Base-by-base conservation (phyloP, 2,329 filamentous ascomycete genomes). In the Leptographium procerum region DNA sequence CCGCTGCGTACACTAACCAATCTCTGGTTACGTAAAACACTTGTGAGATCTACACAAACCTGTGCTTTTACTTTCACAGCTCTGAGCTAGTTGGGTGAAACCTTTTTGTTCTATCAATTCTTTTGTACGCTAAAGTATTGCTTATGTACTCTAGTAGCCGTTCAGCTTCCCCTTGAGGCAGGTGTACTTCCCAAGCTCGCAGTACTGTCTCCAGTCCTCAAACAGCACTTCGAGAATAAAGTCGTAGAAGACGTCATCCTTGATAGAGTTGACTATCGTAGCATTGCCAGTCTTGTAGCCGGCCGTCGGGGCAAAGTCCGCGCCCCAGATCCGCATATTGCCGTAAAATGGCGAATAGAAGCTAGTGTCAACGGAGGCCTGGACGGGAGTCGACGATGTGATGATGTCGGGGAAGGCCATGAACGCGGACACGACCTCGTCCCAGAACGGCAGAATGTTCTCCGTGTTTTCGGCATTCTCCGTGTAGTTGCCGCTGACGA, bases 291-390 rank as follows among this genome's bases (percentile, higher is more conserved):
- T 22, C 11, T 31, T 22, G 54, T 59, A 59, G 36, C 58, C 58
- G 10, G 53, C 53, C 1, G 47, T 48, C 3, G 58, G 58, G 11
- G 58, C 58, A 50, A 59, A 59, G 28, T 59, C 58, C 3, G 34
- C 34, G 19, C 58, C 58, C 58, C 58, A 59, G 40, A 56, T 54
- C 13, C 58, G 47, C 47, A 59, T 47, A 40, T 48, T 50, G 29
- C 58, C 58, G 40, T 59, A 59, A 19, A 59, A 59, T 2, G 58
- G 58, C 16, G 58, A 59, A 40, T 59, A 59, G 33, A 59, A 59
- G 40, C 48, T 56, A n/a, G 58, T 59, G 54, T 59, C 58, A 19
- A 59, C 58, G 14, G 58, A 48, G 6, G 48, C 58, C 14, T 14
- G 10, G 24, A 56, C 54, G 14, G 47, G 28, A 2, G 22, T 59